These are phyloP conservation scores for Quercus bicolor DNA, from an alignment of 306 rosid genomes.

Conservation along the genomic window DNA sequence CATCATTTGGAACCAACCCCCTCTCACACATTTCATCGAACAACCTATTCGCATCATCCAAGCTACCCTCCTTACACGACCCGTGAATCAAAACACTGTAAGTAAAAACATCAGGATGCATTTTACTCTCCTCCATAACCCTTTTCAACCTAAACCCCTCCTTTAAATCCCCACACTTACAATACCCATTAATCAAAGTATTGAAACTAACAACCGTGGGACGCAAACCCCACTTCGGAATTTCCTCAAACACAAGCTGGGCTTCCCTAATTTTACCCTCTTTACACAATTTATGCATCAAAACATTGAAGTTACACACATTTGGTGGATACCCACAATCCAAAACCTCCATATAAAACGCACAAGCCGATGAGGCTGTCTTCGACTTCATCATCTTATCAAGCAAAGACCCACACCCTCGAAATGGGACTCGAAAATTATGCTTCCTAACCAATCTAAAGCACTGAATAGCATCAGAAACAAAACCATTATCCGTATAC, in stretches of 20 bases:
- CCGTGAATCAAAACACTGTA: slow-evolving; percentile 65
- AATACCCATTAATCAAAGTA: slow-evolving; percentile 71
- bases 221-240: slow-evolving; percentile 50
- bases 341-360: slow-evolving; percentile 59
- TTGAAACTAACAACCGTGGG: slow-evolving; percentile 76
- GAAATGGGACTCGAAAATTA: slow-evolving; percentile 34
- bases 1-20: slow-evolving; percentile 62
- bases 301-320: slow-evolving; percentile 50
- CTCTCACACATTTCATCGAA: slow-evolving; percentile 66
- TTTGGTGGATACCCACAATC: slow-evolving; percentile 64
- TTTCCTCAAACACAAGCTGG: slow-evolving; percentile 58
- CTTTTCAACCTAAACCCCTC: slow-evolving; percentile 62
- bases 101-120: slow-evolving; percentile 70
- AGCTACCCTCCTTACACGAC: slow-evolving; percentile 51
- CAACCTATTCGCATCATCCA: slow-evolving; percentile 55
- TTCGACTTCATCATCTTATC: slow-evolving; percentile 36
- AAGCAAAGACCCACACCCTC: slow-evolving; percentile 50
- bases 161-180: slow-evolving; percentile 44
- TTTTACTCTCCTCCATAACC: slow-evolving; percentile 56
- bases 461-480: slow-evolving; percentile 56
- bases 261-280: slow-evolving; percentile 44
- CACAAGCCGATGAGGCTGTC: slow-evolving; percentile 39
- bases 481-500: slow-evolving; percentile 47
- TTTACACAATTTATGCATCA: slow-evolving; percentile 73
- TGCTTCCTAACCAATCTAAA: slow-evolving; percentile 43